Percentiles rank a stretch among this genome's conserved stretches.
phyloP scores from a whole-genome alignment of 495 filamentous ascomycete genomes.

The Lasiosphaeria ovina region DNA sequence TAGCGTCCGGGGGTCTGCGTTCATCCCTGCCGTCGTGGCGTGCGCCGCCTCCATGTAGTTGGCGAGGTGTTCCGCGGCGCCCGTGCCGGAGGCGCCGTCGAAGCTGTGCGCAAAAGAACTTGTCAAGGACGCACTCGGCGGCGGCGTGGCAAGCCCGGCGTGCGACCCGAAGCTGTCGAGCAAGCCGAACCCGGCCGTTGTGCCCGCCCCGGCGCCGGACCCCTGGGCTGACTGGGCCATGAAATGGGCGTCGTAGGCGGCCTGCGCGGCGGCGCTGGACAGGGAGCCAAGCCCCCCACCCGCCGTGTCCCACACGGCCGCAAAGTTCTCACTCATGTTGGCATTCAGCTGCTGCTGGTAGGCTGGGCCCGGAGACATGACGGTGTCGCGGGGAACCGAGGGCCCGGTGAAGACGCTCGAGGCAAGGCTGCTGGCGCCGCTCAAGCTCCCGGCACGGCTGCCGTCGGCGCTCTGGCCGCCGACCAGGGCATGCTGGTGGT shows the following conservation, averaged over 20 bases:
- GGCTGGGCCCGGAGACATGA: constrained; percentile 46
- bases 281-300: constrained; percentile 15
- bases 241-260: constrained; percentile 21
- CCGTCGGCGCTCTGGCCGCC: constrained; percentile 5
- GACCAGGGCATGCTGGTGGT: constrained; percentile 43
- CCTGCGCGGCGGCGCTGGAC: constrained; percentile 6
- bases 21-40: constrained; percentile 4
- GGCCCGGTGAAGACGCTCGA: constrained; percentile 3
- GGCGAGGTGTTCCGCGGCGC: constrained; percentile 8
- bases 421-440: not conserved
- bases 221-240: constrained; percentile 6
- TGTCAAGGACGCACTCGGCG: constrained; percentile 28
- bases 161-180: constrained; percentile 22
- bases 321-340: constrained; percentile 46
- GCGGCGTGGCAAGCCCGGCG: constrained; percentile 31
- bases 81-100: constrained; percentile 11
- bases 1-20: not conserved
- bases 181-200: constrained; percentile 10
- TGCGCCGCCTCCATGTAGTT: constrained; percentile 12
- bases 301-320: constrained; percentile 34
- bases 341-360: constrained; percentile 43
- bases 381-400: constrained; percentile 28
- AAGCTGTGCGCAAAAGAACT: constrained; percentile 26
- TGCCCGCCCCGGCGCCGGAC: not conserved
- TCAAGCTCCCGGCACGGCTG: not conserved